These are phyloP conservation scores for Aureobasidium sp. DNA, from an alignment of 2,329 filamentous ascomycete genomes.

Conservation along the genomic window DNA sequence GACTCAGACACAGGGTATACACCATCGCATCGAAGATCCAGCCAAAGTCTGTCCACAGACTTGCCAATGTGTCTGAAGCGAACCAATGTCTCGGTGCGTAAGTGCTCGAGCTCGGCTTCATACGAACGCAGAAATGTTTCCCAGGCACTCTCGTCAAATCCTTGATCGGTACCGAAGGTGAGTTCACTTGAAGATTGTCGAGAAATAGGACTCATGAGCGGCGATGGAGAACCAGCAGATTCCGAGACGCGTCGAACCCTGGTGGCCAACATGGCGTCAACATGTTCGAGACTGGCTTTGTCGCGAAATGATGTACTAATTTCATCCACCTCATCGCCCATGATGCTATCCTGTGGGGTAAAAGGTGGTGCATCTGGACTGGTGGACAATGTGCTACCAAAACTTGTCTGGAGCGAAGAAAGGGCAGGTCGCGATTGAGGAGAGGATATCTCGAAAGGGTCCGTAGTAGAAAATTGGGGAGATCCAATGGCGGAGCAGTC, in stretches of 20 bases:
- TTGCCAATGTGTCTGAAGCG: constrained; percentile 33
- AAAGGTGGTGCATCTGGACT: constrained; percentile 24
- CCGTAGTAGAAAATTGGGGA: not conserved
- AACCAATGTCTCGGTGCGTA: constrained; percentile 32
- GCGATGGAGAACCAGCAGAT: not conserved
- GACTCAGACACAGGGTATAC: constrained; percentile 10
- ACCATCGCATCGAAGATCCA: constrained; percentile 14
- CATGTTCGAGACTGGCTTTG: constrained; percentile 15
- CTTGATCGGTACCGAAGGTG: not conserved
- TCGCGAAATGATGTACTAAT: constrained; percentile 13
- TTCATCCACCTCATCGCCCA: constrained; percentile 14
- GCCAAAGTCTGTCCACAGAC: constrained; percentile 20
- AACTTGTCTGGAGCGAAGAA: not conserved
- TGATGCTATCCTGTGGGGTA: constrained; percentile 21
- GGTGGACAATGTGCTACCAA: not conserved
- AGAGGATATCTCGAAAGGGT: not conserved
- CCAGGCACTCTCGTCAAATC: constrained; percentile 24
- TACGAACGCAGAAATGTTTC: constrained; percentile 22
- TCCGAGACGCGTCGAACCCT: not conserved
- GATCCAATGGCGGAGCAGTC: constrained; percentile 1
- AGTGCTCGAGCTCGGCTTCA: constrained; percentile 25
- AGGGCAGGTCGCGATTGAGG: not conserved
- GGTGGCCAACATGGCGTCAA: constrained; percentile 16
- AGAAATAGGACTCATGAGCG: not conserved
- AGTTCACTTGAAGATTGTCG: not conserved